Conservation (phyloP, 441 rosid species). For the Gossypium trilobum region DNA sequence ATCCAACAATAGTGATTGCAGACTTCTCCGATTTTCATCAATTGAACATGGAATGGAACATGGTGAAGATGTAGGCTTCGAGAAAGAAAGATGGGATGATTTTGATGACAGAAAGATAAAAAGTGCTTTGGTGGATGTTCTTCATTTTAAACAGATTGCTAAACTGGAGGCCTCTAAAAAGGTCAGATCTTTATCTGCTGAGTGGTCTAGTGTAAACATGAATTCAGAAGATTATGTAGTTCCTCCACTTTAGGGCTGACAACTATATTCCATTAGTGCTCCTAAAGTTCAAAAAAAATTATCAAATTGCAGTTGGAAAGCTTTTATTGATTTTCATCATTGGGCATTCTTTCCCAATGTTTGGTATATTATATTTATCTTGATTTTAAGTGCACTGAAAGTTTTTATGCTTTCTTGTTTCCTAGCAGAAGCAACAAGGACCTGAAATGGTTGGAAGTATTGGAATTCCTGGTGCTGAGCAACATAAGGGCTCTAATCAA, state of each 20-base stretch:
- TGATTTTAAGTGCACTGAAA: slow-evolving; percentile 10
- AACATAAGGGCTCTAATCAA: slow-evolving; percentile 32
- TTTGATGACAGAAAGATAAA: slow-evolving; percentile 48
- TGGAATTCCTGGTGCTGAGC: slow-evolving; percentile 29
- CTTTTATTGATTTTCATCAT: neutral
- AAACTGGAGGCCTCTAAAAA: slow-evolving; percentile 46
- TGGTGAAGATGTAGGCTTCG: slow-evolving; percentile 31
- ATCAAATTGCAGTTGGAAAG: slow-evolving; percentile 2
- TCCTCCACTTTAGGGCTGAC: slow-evolving; percentile 12
- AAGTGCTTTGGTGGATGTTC: slow-evolving; percentile 55
- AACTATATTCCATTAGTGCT: neutral
- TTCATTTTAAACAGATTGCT: slow-evolving; percentile 60
- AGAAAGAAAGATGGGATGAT: slow-evolving; percentile 77
- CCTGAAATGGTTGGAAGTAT: slow-evolving; percentile 33
- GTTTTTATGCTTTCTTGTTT: neutral
- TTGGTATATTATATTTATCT: slow-evolving; percentile 14
- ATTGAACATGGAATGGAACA: slow-evolving; percentile 24
- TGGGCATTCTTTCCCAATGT: slow-evolving; percentile 8
- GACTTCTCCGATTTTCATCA: slow-evolving; percentile 31
- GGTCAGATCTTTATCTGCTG: slow-evolving; percentile 36
- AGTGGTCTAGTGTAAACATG: slow-evolving; percentile 45
- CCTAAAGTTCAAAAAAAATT: neutral
- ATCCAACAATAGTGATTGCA: slow-evolving; percentile 25
- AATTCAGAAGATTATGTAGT: slow-evolving; percentile 32
- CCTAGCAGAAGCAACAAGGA: slow-evolving; percentile 38